Conservation (phyloP, 2,329 filamentous ascomycete genomes). For the Aspergillus viridinutans region DNA sequence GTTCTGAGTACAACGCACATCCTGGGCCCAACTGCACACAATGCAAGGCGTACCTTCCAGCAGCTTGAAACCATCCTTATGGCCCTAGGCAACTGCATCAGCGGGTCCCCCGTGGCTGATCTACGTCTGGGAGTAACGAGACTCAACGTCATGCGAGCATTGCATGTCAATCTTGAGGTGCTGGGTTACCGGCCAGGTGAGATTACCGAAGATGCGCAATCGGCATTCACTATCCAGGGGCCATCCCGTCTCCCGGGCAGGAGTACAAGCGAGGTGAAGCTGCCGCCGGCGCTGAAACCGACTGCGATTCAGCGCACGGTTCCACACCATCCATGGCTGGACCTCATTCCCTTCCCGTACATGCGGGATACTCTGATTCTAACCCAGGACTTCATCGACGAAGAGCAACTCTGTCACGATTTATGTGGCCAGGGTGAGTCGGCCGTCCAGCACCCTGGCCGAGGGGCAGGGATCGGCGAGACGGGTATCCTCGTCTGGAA, state of each 20-base stretch:
- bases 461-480: too few species aligned
- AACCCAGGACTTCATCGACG: conserved; percentile 11
- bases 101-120: conserved; percentile 3
- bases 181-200: conserved; percentile 2
- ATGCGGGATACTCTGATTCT: conserved; percentile 20
- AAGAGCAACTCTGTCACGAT: conserved; percentile 13
- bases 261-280: neutral
- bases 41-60: neutral
- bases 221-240: neutral
- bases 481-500: conserved; percentile 30
- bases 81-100: neutral
- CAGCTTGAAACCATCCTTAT: conserved; percentile 3
- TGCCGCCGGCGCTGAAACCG: conserved; percentile 15
- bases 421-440: neutral
- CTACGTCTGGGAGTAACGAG: conserved; percentile 9
- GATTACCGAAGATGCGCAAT: conserved; percentile 3
- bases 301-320: conserved; percentile 17
- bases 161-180: conserved; percentile 9
- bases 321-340: conserved; percentile 23
- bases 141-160: conserved; percentile 11
- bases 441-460: too few species aligned
- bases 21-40: neutral
- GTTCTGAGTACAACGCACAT: neutral
- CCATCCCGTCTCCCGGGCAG: neutral
- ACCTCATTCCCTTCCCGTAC: conserved; percentile 18